These are phyloP conservation scores for Pezicula rhizophila DNA, from an alignment of 2,329 filamentous ascomycete species.

Conservation along the genomic window DNA sequence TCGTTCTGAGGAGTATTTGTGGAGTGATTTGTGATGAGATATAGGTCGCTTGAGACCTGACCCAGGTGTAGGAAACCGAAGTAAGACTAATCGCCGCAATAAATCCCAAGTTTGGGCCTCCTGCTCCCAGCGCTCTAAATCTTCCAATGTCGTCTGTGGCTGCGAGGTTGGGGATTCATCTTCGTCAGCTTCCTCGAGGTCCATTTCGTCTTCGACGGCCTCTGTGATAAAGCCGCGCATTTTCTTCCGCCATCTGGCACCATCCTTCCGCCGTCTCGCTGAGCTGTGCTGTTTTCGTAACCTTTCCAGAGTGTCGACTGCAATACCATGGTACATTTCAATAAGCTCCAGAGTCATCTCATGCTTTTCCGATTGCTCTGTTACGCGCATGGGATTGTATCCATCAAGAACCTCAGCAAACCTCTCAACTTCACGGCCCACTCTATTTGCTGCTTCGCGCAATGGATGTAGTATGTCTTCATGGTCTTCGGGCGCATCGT, in stretches of 20 bases:
- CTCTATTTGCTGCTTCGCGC: conserved; percentile 59
- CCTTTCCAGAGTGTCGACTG: conserved; percentile 37
- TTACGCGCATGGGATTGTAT: conserved; percentile 52
- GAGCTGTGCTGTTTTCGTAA: conserved; percentile 34
- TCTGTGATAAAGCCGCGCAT: conserved; percentile 23
- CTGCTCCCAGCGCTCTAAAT: conserved; percentile 63
- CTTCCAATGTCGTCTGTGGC: conserved; percentile 33
- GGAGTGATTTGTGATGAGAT: conserved; percentile 23
- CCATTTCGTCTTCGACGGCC: conserved; percentile 23
- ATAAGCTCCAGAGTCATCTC: conserved; percentile 64
- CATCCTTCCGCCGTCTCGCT: conserved; percentile 22
- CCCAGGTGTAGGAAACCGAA: conserved; percentile 49
- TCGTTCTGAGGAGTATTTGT: conserved; percentile 51
- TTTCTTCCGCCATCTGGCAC: conserved; percentile 29
- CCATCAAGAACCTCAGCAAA: conserved; percentile 80
- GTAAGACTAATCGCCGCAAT: conserved; percentile 55
- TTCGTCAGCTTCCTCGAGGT: conserved; percentile 50
- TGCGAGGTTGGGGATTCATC: conserved; percentile 25
- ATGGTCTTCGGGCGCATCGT: conserved; percentile 32
- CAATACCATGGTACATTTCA: conserved; percentile 56
- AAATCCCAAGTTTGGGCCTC: conserved; percentile 92
- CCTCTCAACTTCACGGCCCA: conserved; percentile 76
- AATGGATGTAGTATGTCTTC: conserved; percentile 50
- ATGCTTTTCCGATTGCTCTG: conserved; percentile 46
- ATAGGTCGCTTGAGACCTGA: conserved; percentile 14